Evolutionary conservation across 1,139 yeast genomes (phyloP), one percentile per base, ranked within the genome.

Genomic region (Saccharomyces hybrid): DNA sequence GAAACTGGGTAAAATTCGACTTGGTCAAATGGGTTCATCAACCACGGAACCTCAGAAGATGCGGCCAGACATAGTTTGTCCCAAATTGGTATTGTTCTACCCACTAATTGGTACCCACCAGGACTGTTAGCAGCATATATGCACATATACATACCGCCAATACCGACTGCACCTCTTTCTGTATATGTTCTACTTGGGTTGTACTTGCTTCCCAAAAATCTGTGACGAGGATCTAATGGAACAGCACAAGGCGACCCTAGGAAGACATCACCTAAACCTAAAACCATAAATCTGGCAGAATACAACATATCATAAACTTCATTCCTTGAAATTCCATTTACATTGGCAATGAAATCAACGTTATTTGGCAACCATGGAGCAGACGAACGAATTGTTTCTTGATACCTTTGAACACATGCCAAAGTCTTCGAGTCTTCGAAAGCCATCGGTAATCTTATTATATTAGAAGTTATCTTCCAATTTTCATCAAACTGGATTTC

Each of bases 341-440:
- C 88, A 59, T 82, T 81, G 46, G 96, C 96, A 71, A 93, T 81
- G 72, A 93, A 93, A 70, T 93, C 98, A 60, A 91, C 97, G 67
- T 93, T 93, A 74, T 90, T 91, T 60, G 99, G 98, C 67, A 93
- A 77, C 98, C 98, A 93, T 50, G 98, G 98, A 9, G 98, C 99
- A 54, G 82, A 82, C 29, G 95, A 79, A 65, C 98, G 80, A 64
- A 93, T 90, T 7, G 99, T 93, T 74, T 93, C 98, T 69, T 84
- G 83, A 72, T 93, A 93, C 71, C 98, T 81, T 60, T 81, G 81
- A 48, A 90, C 98, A 46, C 97, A 96, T 60, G 82, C 91, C 64
- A 91, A 74, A 2, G 96, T 90, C 74, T 85, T 83, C 61, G 84
- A 75, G 69, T 93, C 98, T 75, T 93, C 99, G 69, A 91, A 93